These are phyloP conservation scores for Acer campestre DNA, from an alignment of 345 rosid genomes.

Conservation along the genomic window DNA sequence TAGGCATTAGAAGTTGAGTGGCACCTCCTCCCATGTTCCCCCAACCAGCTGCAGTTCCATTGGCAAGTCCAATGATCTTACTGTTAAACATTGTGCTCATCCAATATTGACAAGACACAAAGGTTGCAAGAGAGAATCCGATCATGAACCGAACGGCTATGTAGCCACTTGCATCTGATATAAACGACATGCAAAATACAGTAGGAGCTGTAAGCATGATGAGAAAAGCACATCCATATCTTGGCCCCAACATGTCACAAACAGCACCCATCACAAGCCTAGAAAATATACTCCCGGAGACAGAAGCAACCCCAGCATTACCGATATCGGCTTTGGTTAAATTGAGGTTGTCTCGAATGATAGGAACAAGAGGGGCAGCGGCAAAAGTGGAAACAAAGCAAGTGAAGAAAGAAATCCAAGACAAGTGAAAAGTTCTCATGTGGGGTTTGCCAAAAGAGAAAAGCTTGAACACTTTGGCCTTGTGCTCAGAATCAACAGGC, in stretches of 20 bases:
- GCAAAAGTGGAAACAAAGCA: conserved; percentile 92
- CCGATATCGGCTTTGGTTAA: conserved; percentile 66
- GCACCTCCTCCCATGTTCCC: conserved; percentile 96
- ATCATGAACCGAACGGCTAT: conserved; percentile 84
- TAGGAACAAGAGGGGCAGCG: conserved; percentile 88
- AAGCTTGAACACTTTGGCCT: conserved; percentile 71
- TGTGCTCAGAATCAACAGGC: conserved; percentile 88
- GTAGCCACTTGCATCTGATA: conserved; percentile 62
- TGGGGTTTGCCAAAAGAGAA: conserved; percentile 80
- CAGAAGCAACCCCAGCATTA: conserved; percentile 91
- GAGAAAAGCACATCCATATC: conserved; percentile 84
- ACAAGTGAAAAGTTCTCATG: conserved; percentile 88
- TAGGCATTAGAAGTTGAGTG: conserved; percentile 83
- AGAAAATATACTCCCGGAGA: conserved; percentile 86
- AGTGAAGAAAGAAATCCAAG: conserved; percentile 92
- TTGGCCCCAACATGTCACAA: conserved; percentile 81
- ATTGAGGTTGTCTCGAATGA: conserved; percentile 81
- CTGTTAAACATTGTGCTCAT: conserved; percentile 97
- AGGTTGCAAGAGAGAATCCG: conserved; percentile 89
- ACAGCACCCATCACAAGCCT: conserved; percentile 93
- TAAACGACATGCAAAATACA: conserved; percentile 84
- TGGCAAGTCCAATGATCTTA: conserved; percentile 78
- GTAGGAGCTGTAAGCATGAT: conserved; percentile 85
- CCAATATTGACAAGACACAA: conserved; percentile 95
- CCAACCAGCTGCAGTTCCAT: conserved; percentile 97